A percentile compares a stretch with the other conserved stretches of the same genome.
phyloP scores from a whole-genome alignment of 208 protist genomes.

The Phytomonas serpens region DNA sequence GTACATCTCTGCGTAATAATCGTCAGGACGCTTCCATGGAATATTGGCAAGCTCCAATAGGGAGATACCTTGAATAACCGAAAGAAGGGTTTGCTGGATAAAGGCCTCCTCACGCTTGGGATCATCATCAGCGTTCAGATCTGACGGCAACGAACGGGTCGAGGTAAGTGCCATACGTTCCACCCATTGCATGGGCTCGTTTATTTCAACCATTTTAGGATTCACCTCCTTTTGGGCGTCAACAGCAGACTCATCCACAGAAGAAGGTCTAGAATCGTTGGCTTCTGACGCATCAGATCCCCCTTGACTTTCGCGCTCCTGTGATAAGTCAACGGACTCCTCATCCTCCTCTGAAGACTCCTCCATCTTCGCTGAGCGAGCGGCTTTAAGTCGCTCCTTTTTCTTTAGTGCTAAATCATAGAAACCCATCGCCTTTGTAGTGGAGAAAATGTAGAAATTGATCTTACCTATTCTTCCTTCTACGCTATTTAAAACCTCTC shows the following conservation, averaged over 20 bases:
- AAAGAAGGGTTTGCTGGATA: conserved; percentile 86
- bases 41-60: conserved; percentile 75
- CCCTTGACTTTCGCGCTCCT: conserved; percentile 10
- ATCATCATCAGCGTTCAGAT: conserved; percentile 85
- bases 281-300: conserved; percentile 6
- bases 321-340: conserved; percentile 10
- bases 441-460: not conserved
- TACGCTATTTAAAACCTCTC: not conserved
- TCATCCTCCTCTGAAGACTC: conserved; percentile 16
- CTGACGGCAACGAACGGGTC: conserved; percentile 60
- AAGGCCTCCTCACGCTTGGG: conserved; percentile 91
- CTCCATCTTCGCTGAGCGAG: conserved; percentile 12
- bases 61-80: conserved; percentile 59
- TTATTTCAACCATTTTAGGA: conserved; percentile 61
- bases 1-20: conserved; percentile 96
- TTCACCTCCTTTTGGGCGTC: not conserved
- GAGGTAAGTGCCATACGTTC: conserved; percentile 88
- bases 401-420: conserved; percentile 58
- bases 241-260: conserved; percentile 10
- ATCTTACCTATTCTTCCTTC: not conserved
- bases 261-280: not conserved
- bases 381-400: conserved; percentile 25
- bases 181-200: conserved; percentile 84
- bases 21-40: conserved; percentile 79
- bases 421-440: conserved; percentile 32